phyloP scores from a whole-genome alignment of 345 rosid genomes.

The Microcos paniculata region DNA sequence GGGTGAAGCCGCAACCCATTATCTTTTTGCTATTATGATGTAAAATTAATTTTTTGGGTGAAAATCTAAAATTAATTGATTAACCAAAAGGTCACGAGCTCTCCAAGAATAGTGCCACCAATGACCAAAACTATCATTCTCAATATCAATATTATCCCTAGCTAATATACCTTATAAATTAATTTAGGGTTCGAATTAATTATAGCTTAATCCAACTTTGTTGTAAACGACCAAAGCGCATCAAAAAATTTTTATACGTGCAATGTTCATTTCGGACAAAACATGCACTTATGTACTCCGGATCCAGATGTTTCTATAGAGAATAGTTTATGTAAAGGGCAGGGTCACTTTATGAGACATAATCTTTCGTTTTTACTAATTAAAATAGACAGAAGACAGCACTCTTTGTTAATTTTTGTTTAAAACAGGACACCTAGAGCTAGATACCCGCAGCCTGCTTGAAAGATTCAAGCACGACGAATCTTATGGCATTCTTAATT shows the following conservation, averaged over 20 bases:
- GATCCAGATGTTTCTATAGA: too few species aligned
- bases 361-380: background rate
- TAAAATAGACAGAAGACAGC: background rate
- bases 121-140: background rate
- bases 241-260: too few species aligned
- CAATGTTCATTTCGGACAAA: too few species aligned
- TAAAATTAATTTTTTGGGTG: too few species aligned
- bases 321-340: too few species aligned
- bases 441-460: too few species aligned
- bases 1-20: background rate
- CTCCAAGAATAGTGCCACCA: background rate
- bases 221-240: background rate
- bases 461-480: too few species aligned
- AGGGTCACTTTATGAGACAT: background rate
- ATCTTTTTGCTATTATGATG: background rate
- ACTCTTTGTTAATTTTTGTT: background rate
- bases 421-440: background rate
- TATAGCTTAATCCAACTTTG: background rate
- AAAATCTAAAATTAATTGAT: background rate
- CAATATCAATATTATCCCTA: background rate
- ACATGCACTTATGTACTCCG: too few species aligned
- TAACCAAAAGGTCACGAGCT: background rate
- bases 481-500: too few species aligned
- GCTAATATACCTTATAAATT: too few species aligned
- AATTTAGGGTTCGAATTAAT: background rate